These are phyloP conservation scores for Coemansia sp. DNA, from an alignment of 192 early-diverging fungal species.

Conservation along the genomic window DNA sequence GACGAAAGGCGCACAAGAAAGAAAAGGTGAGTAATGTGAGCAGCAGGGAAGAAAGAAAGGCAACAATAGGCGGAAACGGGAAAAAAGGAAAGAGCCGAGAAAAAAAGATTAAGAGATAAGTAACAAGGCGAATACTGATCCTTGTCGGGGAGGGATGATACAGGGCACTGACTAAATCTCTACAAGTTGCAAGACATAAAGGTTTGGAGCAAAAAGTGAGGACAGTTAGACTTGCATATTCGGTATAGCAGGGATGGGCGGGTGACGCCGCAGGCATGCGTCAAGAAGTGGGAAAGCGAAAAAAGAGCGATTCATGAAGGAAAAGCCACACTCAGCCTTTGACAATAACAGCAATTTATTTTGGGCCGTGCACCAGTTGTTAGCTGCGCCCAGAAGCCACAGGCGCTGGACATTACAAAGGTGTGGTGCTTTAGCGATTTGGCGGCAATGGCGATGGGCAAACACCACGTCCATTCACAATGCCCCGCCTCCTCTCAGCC, in stretches of 20 bases:
- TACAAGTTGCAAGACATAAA: background rate
- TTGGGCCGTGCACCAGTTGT: background rate
- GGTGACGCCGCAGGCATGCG: background rate
- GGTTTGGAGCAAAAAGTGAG: background rate
- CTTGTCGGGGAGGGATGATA: constrained; percentile 5
- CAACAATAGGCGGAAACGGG: background rate
- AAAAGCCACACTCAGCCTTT: background rate
- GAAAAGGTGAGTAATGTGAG: background rate
- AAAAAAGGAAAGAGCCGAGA: constrained; percentile 7
- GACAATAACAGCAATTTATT: constrained; percentile 1
- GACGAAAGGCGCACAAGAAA: background rate
- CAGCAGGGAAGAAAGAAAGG: background rate
- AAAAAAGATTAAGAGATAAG: background rate
- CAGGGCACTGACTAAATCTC: constrained; percentile 3
- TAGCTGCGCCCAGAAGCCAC: constrained; percentile 9
- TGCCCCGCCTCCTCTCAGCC: background rate
- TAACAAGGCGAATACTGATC: constrained; percentile 1
- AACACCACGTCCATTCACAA: constrained; percentile 3
- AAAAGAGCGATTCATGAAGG: background rate
- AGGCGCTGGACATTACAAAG: background rate
- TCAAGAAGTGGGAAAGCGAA: background rate
- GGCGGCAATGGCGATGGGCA: background rate
- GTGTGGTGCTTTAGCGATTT: background rate
- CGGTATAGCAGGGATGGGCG: background rate
- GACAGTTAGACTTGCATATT: constrained; percentile 1